phyloP scores from a whole-genome alignment of 73 alveolate genomes.

The Paramecium primaurelia region DNA sequence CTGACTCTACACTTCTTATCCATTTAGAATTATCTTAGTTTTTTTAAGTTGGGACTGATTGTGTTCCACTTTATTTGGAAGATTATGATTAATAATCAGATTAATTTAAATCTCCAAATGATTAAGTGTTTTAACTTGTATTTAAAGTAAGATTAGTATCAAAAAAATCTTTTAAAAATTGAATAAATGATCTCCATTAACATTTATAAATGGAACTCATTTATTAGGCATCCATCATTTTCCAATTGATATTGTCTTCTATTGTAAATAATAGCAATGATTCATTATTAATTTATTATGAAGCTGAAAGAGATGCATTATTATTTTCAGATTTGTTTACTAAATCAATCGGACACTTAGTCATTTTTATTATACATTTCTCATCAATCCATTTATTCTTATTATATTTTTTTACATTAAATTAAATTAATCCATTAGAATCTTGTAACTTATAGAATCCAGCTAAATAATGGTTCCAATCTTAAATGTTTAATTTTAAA shows the following conservation, averaged over 20 bases:
- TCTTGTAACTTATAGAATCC: slow-evolving; percentile 35
- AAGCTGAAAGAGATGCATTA: background rate
- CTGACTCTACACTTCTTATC: slow-evolving; percentile 44
- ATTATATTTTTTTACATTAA: background rate
- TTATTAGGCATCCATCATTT: slow-evolving; percentile 31
- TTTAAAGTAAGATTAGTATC: background rate
- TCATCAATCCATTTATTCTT: background rate
- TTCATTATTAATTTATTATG: slow-evolving; percentile 1
- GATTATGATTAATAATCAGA: background rate
- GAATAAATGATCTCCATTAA: slow-evolving; percentile 22
- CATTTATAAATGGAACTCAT: background rate
- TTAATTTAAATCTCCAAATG: background rate
- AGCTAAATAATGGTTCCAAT: slow-evolving; percentile 74
- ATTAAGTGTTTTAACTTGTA: slow-evolving; percentile 13
- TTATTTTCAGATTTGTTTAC: slow-evolving; percentile 40
- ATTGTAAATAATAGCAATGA: slow-evolving; percentile 8
- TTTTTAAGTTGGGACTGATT: slow-evolving; percentile 45
- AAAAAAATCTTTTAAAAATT: slow-evolving; percentile 22
- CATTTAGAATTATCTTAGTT: slow-evolving; percentile 38
- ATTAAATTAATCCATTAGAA: slow-evolving; percentile 44
- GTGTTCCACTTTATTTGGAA: background rate
- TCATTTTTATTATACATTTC: slow-evolving; percentile 21
- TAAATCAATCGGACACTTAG: slow-evolving; percentile 30
- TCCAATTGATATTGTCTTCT: background rate
- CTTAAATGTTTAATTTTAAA: slow-evolving; percentile 63